These are phyloP conservation scores for Triticum timopheevii DNA, from an alignment of 176 grass and related monocot genomes.

Conservation along the genomic window DNA sequence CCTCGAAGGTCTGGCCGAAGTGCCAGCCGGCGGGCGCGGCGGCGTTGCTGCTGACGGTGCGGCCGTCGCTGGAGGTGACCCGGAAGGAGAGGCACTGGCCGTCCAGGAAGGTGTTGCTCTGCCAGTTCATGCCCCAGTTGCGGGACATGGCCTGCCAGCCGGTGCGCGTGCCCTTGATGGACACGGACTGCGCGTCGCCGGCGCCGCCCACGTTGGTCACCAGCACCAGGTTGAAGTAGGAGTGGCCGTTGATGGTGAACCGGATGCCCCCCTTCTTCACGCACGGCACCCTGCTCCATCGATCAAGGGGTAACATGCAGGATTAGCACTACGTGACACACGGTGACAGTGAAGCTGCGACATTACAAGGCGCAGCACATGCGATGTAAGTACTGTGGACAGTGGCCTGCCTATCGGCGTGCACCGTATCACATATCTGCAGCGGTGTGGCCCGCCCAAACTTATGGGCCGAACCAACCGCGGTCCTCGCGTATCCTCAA, in stretches of 20 bases:
- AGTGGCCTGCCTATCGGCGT: not conserved
- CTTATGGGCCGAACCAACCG: constrained; percentile 10
- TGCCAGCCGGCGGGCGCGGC: constrained; percentile 40
- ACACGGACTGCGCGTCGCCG: constrained; percentile 40
- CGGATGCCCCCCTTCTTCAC: constrained; percentile 65
- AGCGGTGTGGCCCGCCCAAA: constrained; percentile 4
- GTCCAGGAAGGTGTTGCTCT: constrained; percentile 55
- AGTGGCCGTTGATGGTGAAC: constrained; percentile 62
- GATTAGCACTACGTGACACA: not conserved
- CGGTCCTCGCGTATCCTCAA: not conserved
- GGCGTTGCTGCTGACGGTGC: constrained; percentile 51
- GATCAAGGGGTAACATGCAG: not conserved
- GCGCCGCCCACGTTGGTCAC: constrained; percentile 57
- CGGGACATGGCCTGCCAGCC: constrained; percentile 65
- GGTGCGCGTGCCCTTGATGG: constrained; percentile 42
- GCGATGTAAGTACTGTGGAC: not conserved
- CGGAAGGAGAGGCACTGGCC: constrained; percentile 57
- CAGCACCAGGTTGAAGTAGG: constrained; percentile 70
- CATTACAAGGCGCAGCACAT: constrained; percentile 13
- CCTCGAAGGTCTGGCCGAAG: constrained; percentile 56
- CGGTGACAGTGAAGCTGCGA: not conserved
- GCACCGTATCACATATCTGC: constrained; percentile 41
- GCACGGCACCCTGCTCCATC: constrained; percentile 39
- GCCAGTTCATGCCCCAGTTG: constrained; percentile 74
- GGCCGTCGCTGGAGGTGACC: constrained; percentile 53